Evolutionary conservation across 2,329 filamentous ascomycete genomes (phyloP).

Genomic region (Botrytis hyacinthi): DNA sequence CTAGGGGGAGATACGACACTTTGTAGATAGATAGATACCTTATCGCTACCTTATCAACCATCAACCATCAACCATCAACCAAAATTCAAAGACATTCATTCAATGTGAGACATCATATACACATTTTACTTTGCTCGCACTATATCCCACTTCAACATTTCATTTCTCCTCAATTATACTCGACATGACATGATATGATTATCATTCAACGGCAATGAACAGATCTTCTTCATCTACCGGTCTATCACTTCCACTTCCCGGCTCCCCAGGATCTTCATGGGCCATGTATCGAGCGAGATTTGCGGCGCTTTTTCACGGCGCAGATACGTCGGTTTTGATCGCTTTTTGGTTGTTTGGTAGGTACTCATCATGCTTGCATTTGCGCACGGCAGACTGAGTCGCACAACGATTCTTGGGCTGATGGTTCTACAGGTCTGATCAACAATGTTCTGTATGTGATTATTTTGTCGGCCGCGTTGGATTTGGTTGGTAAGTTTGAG

Average conservation of each 20-base stretch:
- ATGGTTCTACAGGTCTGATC: conserved; percentile 65
- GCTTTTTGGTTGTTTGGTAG: conserved; percentile 95
- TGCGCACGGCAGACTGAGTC: not conserved
- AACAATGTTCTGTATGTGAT: conserved; percentile 99
- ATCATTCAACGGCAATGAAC: conserved; percentile 23
- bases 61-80: not conserved
- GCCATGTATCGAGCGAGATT: conserved; percentile 68
- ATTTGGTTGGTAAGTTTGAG: conserved; percentile 65
- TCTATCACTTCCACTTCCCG: conserved; percentile 54
- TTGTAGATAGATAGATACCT: not conserved
- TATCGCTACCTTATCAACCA: not conserved
- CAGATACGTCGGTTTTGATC: conserved; percentile 67
- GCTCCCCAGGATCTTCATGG: conserved; percentile 65
- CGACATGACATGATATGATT: not conserved
- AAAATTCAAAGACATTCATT: not conserved
- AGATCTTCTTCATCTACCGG: conserved; percentile 33
- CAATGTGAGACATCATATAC: not conserved
- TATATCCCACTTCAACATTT: not conserved
- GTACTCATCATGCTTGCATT: conserved; percentile 24
- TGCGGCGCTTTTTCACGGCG: conserved; percentile 59
- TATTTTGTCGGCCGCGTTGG: conserved; percentile 90
- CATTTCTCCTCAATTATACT: not conserved
- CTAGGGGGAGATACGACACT: not conserved
- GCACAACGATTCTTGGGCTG: not conserved
- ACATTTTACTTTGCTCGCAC: not conserved